These are phyloP conservation scores for Lachancea nothofagi DNA, from an alignment of 805 yeast genomes.

Conservation along the genomic window DNA sequence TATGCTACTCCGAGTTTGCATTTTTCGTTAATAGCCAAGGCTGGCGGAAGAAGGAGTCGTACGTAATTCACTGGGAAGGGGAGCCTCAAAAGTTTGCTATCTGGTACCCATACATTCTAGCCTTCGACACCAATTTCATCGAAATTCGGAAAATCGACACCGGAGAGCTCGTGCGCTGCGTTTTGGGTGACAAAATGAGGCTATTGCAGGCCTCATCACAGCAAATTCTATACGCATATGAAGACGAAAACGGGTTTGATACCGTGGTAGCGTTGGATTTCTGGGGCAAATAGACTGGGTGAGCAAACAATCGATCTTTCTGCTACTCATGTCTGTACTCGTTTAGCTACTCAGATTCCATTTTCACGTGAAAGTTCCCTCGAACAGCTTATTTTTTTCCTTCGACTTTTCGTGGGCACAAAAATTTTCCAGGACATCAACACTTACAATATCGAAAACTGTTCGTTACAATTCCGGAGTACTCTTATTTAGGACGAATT, in stretches of 20 bases:
- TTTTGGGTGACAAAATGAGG: constrained; percentile 86
- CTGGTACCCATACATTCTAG: constrained; percentile 88
- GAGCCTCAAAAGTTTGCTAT: constrained; percentile 87
- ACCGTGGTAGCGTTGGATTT: constrained; percentile 90
- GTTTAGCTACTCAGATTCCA: not conserved
- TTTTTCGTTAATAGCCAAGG: constrained; percentile 93
- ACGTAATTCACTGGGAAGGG: constrained; percentile 97
- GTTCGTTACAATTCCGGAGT: too few relatives aligned
- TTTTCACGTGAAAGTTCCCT: too few relatives aligned
- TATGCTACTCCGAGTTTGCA: constrained; percentile 88
- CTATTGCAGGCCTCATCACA: constrained; percentile 85
- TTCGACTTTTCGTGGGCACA: not conserved
- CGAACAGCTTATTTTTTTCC: too few relatives aligned
- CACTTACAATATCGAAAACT: too few relatives aligned
- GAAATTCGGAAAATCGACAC: constrained; percentile 90
- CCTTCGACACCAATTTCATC: constrained; percentile 85
- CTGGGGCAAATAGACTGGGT: constrained; percentile 50
- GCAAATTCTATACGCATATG: constrained; percentile 89
- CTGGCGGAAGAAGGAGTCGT: constrained; percentile 90
- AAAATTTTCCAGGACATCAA: too few relatives aligned
- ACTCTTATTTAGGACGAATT: too few relatives aligned
- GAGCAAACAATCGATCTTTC: too few relatives aligned
- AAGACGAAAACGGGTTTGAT: constrained; percentile 83
- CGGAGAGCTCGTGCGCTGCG: constrained; percentile 79
- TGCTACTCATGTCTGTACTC: too few relatives aligned